These are phyloP conservation scores for Acanthamoeba royreba DNA, from an alignment of 208 protist species.

Conservation along the genomic window DNA sequence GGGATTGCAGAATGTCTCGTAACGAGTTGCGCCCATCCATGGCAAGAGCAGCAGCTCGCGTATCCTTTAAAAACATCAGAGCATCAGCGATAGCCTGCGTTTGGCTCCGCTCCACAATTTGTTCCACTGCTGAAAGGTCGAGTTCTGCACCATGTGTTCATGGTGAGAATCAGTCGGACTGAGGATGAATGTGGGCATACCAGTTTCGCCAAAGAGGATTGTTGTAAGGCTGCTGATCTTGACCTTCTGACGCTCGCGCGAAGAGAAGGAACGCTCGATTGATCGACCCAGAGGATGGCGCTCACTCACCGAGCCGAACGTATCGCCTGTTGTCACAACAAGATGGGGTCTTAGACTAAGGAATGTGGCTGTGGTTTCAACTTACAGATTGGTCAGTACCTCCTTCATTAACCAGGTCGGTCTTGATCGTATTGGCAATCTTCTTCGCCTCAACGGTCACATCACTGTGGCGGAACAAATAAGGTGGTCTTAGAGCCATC, in stretches of 20 bases:
- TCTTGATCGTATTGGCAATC: conserved; percentile 62
- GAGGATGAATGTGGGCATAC: background rate
- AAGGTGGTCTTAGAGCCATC: background rate
- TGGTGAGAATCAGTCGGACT: background rate
- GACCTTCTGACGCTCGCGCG: conserved; percentile 70
- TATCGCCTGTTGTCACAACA: background rate
- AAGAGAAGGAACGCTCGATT: conserved; percentile 30
- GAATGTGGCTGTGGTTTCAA: background rate
- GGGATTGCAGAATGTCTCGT: conserved; percentile 13
- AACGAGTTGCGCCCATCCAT: conserved; percentile 60
- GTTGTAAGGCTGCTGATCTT: conserved; percentile 65
- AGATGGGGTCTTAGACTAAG: background rate
- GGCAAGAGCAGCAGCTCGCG: conserved; percentile 56
- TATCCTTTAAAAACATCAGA: conserved; percentile 4
- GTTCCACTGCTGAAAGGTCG: conserved; percentile 84
- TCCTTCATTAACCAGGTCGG: background rate
- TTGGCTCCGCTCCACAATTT: conserved; percentile 90
- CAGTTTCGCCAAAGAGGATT: conserved; percentile 68
- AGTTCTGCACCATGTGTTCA: conserved; percentile 66
- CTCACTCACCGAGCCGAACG: background rate
- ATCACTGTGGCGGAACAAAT: conserved; percentile 63
- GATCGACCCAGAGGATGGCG: background rate
- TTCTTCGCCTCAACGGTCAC: conserved; percentile 79
- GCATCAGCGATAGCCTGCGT: conserved; percentile 83
- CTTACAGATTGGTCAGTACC: background rate